Percentiles rank a stretch among this genome's conserved stretches.
These are phyloP conservation scores for Dendryphion nanum DNA, from an alignment of 2,329 filamentous ascomycete species.

Conservation along the genomic window DNA sequence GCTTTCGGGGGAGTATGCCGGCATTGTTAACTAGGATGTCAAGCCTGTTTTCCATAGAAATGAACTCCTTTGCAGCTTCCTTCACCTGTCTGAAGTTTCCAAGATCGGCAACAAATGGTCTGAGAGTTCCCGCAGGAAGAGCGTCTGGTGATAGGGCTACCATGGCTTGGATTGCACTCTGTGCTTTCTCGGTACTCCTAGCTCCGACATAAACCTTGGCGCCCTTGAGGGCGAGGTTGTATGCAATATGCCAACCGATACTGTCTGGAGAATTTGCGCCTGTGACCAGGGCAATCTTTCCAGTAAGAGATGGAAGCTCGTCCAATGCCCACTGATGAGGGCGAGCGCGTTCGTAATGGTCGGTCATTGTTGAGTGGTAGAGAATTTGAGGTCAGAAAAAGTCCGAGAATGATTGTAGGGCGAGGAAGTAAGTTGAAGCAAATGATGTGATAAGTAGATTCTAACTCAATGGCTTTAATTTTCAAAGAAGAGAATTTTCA, in stretches of 20 bases:
- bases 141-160: conserved; percentile 2
- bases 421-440: too few species aligned
- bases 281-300: conserved; percentile 10
- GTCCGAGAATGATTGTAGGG: too few species aligned
- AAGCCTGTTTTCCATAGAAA: conserved; percentile 35
- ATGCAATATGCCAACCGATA: conserved; percentile 9
- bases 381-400: too few species aligned
- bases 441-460: too few species aligned
- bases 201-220: conserved; percentile 13
- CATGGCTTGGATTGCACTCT: conserved; percentile 8
- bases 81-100: conserved; percentile 42
- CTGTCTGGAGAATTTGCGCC: conserved; percentile 8
- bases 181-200: conserved; percentile 8
- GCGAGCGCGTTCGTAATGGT: too few species aligned
- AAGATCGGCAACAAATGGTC: conserved; percentile 31
- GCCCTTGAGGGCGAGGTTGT: conserved; percentile 10
- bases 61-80: conserved; percentile 35
- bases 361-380: too few species aligned
- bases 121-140: too few species aligned
- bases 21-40: conserved; percentile 40
- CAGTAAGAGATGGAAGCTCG: conserved; percentile 2
- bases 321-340: too few species aligned
- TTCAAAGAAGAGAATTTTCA: too few species aligned
- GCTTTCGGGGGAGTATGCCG: conserved; percentile 20
- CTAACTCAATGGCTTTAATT: too few species aligned